Evolutionary conservation across 139 green algal genomes (phyloP), one percentile per base, ranked within the genome.

Genomic region (Micractinium conductrix): DNA sequence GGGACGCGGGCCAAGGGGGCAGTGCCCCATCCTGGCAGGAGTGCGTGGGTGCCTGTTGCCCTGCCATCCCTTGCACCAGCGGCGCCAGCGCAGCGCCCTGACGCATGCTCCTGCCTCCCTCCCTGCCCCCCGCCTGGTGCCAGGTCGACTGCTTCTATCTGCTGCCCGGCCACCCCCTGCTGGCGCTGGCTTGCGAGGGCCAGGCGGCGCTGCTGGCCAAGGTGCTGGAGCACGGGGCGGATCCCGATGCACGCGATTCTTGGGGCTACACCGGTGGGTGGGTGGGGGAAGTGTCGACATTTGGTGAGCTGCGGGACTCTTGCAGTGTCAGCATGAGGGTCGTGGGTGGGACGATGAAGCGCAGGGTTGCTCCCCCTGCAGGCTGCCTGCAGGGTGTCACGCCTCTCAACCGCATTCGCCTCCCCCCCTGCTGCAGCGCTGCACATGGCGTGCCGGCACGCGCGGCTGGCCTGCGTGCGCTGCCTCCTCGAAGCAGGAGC

Each of bases 401-500:
- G 58, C 58, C 22, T 44, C 2, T 6, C 33, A 44, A 38, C 65
- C 42, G 65, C 24, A 6, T 5, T 44, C n/a, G 8, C 26, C 70
- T 33, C 28, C 24, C 24, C 9, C n/a, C 44, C 4, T 17, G 24
- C 2, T 60, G 76, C 76, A 82, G 76, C 76, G 1, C 78, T 83
- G 26, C 78, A 83, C 78, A 30, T 83, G 60, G 78, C 78, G 14
- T 75, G 78, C 43, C 45, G 78, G 14, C 62, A 74, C 30, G 78
- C 62, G 24, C 78, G 43, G 62, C 62, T 74, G 62, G 78, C 62
- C 21, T 83, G 78, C 78, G 43, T 65, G 4, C 65, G 44, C 24
- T 69, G 72, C 19, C 60, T 83, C 62, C 78, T 83, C 3, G 78
- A 83, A 1, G 62, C 42, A 5, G 78, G 78, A 0, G 78, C 78